Evolutionary conservation across 495 filamentous ascomycete genomes (phyloP).

Genomic region (Aspergillus sclerotiicarbonarius): DNA sequence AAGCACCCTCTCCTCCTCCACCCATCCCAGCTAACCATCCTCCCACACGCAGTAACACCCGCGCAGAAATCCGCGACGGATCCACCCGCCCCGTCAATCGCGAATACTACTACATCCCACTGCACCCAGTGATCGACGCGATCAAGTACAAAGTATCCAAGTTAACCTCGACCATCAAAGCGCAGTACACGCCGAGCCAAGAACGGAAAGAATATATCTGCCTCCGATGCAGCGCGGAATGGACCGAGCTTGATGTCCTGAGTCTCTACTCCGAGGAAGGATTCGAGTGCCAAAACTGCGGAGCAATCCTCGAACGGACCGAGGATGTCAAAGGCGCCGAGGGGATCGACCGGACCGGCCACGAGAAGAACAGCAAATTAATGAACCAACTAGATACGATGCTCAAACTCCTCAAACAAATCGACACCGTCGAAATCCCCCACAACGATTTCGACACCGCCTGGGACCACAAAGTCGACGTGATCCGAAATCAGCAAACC

Average conservation of each 20-base stretch:
- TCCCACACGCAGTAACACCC: slow-evolving; percentile 58
- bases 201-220: slow-evolving; percentile 93
- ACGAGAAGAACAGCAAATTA: slow-evolving; percentile 83
- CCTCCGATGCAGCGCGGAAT: slow-evolving; percentile 72
- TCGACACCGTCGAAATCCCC: slow-evolving; percentile 80
- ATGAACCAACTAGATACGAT: slow-evolving; percentile 86
- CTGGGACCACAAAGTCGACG: slow-evolving; percentile 50
- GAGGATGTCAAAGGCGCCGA: slow-evolving; percentile 63
- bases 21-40: not conserved
- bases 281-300: slow-evolving; percentile 83
- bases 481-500: slow-evolving; percentile 53
- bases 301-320: slow-evolving; percentile 59
- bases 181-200: slow-evolving; percentile 69
- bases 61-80: slow-evolving; percentile 74
- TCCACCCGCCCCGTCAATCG: slow-evolving; percentile 76
- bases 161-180: slow-evolving; percentile 79
- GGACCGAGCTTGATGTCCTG: slow-evolving; percentile 82
- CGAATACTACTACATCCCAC: slow-evolving; percentile 96
- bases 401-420: slow-evolving; percentile 77
- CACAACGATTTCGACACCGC: slow-evolving; percentile 85
- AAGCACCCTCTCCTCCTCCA: not conserved
- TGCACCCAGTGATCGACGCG: slow-evolving; percentile 89
- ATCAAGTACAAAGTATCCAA: slow-evolving; percentile 92
- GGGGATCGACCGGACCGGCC: slow-evolving; percentile 57
- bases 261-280: slow-evolving; percentile 61